Evolutionary conservation across 208 protist genomes (phyloP), one percentile per base, ranked within the genome.

Genomic region (Trypanosoma melophagium): DNA sequence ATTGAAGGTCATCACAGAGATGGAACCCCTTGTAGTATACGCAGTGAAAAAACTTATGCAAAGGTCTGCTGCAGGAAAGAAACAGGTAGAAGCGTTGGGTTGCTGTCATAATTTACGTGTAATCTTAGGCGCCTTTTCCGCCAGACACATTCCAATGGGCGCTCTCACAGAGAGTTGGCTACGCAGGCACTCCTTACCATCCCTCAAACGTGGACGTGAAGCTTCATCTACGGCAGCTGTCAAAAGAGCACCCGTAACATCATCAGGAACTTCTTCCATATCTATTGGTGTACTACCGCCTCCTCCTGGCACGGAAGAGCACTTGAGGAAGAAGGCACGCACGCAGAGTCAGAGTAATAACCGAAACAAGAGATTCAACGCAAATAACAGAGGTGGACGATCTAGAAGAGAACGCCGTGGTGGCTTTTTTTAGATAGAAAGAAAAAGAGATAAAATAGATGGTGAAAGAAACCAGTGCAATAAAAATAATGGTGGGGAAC

Each of bases 101-200:
- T 84, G 71, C 38, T 70, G 91, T 28, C 66, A 71, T 44, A 96
- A 94, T 66, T 77, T 93, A 57, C 81, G 83, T 31, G 63, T 68
- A 3, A 82, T 96, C 24, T 38, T 80, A 19, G 74, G 65, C 52
- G 74, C 79, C 49, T 86, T 93, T 40, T 60, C 82, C 40, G 55
- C 74, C 3, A 89, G 87, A 57, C 85, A 87, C 19, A 76, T 96
- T 38, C 87, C 90, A 10, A 80, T 84, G 31, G 81, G 72, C 17
- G 71, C 83, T 38, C 7, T 93, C 3, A 80, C 74, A 52, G 83
- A 90, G 66, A 93, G 87, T 67, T 95, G 90, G 90, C 21, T 25
- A 13, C 54, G 73, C 24, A 76, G 75, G 25, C 22, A 69, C n/a
- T 76, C 76, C 17, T 73, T 95, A 45, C 86, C 90, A 19, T 54